Base-by-base conservation (phyloP, 2,329 filamentous ascomycete genomes). In the Colletotrichum salicis region DNA sequence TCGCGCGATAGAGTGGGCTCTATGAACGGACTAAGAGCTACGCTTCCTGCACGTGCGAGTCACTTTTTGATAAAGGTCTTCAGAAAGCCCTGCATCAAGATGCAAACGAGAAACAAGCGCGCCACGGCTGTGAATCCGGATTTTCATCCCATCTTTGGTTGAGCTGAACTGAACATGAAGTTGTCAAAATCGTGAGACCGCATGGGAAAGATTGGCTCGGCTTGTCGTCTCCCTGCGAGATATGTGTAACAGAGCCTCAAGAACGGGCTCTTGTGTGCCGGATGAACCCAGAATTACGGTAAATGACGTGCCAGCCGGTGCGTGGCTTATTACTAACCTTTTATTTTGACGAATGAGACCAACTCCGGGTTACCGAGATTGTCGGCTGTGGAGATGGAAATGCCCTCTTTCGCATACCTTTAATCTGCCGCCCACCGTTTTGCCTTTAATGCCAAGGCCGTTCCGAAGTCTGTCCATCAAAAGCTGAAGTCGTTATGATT, bases 11-110 rank as follows among this genome's bases (percentile, higher is more conserved):
- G 45, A 45, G 29, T 41, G 22, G 54, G 24, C 41, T 27, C 41
- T 29, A 48, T 56, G 10, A 41, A 33, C 29, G 19, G 31, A 37
- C 37, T n/a, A 24, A 6, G 22, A 52, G 41, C 37, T 19, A 45
- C 48, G 60, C 35, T 22, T 27, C 29, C 59, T 55, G 65, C 70
- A 60, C 59, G 55, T 71, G 65, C 59, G 59, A 71, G 69, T 69
- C 65, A 71, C 59, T 64, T 64, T 48, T 59, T 60, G 35, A 69
- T 64, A 41, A 71, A 51, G 55, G 52, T 71, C 69, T 71, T 64
- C 60, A 64, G 33, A 69, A 48, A 71, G 45, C 60, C 70, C 70
- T 72, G 70, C 65, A 51, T 68, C 59, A 29, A 48, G 57, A 35
- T n/a, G 41, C 33, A 48, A 7, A 33, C 24, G 5, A 41, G 70